Conservation (phyloP, 805 yeast genomes). For the Candida caryicola region DNA sequence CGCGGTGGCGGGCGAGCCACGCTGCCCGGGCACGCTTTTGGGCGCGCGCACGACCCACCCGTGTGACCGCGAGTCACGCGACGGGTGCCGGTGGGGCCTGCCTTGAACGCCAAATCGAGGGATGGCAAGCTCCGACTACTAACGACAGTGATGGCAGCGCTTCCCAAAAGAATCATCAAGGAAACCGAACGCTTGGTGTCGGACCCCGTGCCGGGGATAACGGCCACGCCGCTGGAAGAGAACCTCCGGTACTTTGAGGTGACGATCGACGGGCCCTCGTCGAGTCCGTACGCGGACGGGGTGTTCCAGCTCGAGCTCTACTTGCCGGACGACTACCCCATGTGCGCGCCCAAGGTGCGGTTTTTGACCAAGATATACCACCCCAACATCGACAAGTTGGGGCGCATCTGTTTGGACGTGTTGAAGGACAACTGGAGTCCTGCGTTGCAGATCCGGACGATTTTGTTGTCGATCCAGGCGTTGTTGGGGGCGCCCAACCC, state of each 20-base stretch:
- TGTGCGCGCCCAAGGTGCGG: constrained; percentile 96
- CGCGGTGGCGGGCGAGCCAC: too few species aligned
- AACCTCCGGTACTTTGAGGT: constrained; percentile 92
- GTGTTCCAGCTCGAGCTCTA: constrained; percentile 78
- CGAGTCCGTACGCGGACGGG: constrained; percentile 87
- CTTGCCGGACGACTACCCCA: constrained; percentile 94
- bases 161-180: constrained; percentile 93
- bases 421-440: constrained; percentile 97
- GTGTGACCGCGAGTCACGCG: constrained; percentile 1
- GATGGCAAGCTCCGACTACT: constrained; percentile 1
- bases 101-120: too few species aligned
- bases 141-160: constrained; percentile 43
- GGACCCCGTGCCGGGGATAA: constrained; percentile 96
- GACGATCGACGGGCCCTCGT: constrained; percentile 84
- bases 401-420: constrained; percentile 93
- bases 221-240: constrained; percentile 91
- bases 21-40: too few species aligned
- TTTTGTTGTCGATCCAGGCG: constrained; percentile 88
- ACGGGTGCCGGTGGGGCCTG: too few species aligned
- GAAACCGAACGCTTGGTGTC: constrained; percentile 90
- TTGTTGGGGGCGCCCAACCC: constrained; percentile 95
- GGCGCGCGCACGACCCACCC: constrained; percentile 1
- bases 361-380: constrained; percentile 93
- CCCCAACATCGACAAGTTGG: constrained; percentile 93
- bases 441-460: constrained; percentile 92